Base-by-base conservation (phyloP, 345 rosid species). In the Schrenkiella parvula region DNA sequence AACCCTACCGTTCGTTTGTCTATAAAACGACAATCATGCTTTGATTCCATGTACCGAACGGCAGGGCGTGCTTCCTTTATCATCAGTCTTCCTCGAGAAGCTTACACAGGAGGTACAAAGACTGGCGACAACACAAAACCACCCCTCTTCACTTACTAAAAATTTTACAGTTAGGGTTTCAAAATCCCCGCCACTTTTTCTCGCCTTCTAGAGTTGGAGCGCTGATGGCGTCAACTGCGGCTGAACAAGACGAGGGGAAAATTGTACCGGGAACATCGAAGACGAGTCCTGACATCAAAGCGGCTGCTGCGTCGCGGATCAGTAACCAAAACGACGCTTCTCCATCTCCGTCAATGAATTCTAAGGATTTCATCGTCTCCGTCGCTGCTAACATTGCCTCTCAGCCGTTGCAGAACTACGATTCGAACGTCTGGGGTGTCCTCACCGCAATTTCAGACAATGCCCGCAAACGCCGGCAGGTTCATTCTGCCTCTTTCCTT, bases 381-480 rank as follows among this genome's bases (percentile, higher is more conserved):
- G 86, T 68, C 34, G 96, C 97, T 57, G 66, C 84, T 65, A 88
- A 80, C 18, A 66, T 87, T 79, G 70, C 96, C 32, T 74, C 95
- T 23, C 90, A 89, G 80, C 88, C 93, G 46, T 84, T 95, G 42
- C 82, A 78, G 43, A 82, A 84, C 76, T 72, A 75, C 64, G 96
- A 88, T 50, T 83, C 89, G 1, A 52, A 79, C 38, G 99, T 89
- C 28, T 95, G 96, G 97, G 97, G 88, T 3, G 93, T 95, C 61
- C 97, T 95, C 74, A 91, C 96, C 61, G 97, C 96, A 10, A 86
- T 91, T 69, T 87, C 96, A 54, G 75, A 55, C 79, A 83, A 74
- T 55, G 93, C 99, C 31, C 92, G 99, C 55, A 86, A 83, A 66
- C 90, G 97, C 60, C 82, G 54, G 31, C 95, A 95, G 89, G 99